Base-by-base conservation (phyloP, 768 basidiomycete genomes). In the Tulasnella sp. region DNA sequence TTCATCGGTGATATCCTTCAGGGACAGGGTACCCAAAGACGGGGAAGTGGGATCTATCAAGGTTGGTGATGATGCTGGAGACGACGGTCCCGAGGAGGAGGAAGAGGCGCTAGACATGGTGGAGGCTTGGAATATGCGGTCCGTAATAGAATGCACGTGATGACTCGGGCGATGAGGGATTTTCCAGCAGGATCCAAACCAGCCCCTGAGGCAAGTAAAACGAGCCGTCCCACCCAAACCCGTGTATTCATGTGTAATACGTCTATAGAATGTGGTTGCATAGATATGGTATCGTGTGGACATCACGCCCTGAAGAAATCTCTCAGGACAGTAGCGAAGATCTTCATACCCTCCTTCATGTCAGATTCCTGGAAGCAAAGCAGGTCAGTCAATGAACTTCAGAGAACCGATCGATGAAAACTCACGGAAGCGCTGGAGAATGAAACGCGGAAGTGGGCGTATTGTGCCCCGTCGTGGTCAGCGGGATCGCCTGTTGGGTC, bases 1-100 rank as follows among this genome's bases (percentile, higher is more conserved):
- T 77, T 90, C 87, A 45, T 92, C 91, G 0, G 93, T 89, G 71
- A 94, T 54, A 64, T 76, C 75, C 42, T 76, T 76, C 3, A 68
- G 40, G 29, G 38, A 45, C 40, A 73, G 42, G 19, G 69, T 76
- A 15, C 52, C 64, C 67, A 76, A 49, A 15, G 75, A 40, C 22
- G 75, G 75, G 15, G 64, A 70, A 12, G 54, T 52, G 34, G 45
- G 45, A 22, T 74, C 73, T 37, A 74, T 67, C 36, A 54, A 74
- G 9, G 73, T 74, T 25, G 36, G 1, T 3, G 49, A 54, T 38
- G 73, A 52, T 25, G 73, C 6, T 36, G 73, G 73, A 37, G 73
- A 74, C 34, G 52, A 37, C 31, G 54, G 52, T 12, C 31, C 73
- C 17, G 73, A 74, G 19, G 73, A 74, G 42, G 72, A 74, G 22